phyloP scores from a whole-genome alignment of 2,329 filamentous ascomycete species.

The Pseudogymnoascus sp. region DNA sequence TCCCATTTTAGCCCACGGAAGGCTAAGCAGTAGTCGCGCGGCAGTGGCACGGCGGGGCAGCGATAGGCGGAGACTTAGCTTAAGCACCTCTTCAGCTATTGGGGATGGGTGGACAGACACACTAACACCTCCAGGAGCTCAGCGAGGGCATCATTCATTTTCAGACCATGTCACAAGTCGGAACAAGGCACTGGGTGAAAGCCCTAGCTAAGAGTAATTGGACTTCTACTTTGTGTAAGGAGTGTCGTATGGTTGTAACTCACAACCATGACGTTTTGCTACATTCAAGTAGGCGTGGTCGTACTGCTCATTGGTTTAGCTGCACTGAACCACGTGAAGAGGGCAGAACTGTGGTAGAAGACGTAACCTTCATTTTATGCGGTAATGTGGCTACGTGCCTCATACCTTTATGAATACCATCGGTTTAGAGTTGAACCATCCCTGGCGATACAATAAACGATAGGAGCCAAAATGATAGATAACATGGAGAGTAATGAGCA shows the following conservation, averaged over 20 bases:
- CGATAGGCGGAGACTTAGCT: constrained; percentile 3
- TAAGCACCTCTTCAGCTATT: constrained; percentile 1
- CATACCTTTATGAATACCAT: constrained; percentile 5
- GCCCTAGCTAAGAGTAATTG: not conserved
- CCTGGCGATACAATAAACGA: constrained; percentile 1
- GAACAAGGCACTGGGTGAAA: not conserved
- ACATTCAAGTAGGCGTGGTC: not conserved
- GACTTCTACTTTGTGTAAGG: not conserved
- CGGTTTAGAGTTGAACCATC: constrained; percentile 11
- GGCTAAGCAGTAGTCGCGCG: not conserved
- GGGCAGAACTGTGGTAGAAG: not conserved
- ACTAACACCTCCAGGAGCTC: not conserved
- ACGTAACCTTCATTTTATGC: not conserved
- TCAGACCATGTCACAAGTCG: constrained; percentile 1
- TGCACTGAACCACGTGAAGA: not conserved
- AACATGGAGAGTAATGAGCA: constrained; percentile 13
- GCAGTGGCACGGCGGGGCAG: not conserved
- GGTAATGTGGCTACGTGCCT: not conserved
- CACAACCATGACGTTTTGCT: not conserved
- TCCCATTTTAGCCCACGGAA: constrained; percentile 5
- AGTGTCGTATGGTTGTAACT: not conserved
- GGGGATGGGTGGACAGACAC: not conserved
- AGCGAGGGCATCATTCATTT: not conserved
- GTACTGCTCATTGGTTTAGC: not conserved
- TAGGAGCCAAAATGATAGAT: constrained; percentile 6